phyloP scores from a whole-genome alignment of 495 filamentous ascomycete species.

The Zalerion maritima region DNA sequence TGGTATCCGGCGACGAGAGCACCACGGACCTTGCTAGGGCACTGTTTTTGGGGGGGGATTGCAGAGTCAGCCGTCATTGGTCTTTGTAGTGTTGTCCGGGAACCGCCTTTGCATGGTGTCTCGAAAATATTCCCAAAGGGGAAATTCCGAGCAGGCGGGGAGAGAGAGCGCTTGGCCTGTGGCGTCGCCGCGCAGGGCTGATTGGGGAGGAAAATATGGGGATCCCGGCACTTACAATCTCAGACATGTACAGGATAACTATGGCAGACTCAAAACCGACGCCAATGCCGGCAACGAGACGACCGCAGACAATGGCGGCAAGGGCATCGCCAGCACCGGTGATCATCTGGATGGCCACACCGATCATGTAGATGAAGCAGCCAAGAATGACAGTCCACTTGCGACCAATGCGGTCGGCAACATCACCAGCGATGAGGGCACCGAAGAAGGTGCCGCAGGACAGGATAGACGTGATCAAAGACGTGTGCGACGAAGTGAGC shows the following conservation, averaged over 20 bases:
- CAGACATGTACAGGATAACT: slow-evolving; percentile 67
- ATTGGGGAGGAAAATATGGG: no score
- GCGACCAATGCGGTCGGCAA: slow-evolving; percentile 56
- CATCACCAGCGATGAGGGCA: slow-evolving; percentile 51
- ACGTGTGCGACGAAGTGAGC: slow-evolving; percentile 27
- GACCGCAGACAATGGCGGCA: slow-evolving; percentile 49
- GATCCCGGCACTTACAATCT: slow-evolving; percentile 29
- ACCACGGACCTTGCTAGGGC: slow-evolving; percentile 56
- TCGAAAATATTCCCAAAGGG: no score
- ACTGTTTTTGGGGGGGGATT: slow-evolving; percentile 18
- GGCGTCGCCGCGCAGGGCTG: no score
- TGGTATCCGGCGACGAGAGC: slow-evolving; percentile 63
- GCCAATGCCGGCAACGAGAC: slow-evolving; percentile 57
- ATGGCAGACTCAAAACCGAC: slow-evolving; percentile 63
- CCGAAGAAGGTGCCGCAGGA: slow-evolving; percentile 67
- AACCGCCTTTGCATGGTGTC: no score
- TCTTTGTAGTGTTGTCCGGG: no score
- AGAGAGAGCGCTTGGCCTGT: no score
- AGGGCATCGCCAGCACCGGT: slow-evolving; percentile 19
- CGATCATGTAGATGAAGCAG: slow-evolving; percentile 48
- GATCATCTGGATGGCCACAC: slow-evolving; percentile 46
- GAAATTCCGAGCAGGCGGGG: no score
- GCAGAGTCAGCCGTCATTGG: slow-evolving; percentile 1
- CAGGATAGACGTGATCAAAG: slow-evolving; percentile 58
- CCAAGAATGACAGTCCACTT: slow-evolving; percentile 52